phyloP scores from a whole-genome alignment of 1,139 yeast genomes.

The Suhomyces guaymorum region DNA sequence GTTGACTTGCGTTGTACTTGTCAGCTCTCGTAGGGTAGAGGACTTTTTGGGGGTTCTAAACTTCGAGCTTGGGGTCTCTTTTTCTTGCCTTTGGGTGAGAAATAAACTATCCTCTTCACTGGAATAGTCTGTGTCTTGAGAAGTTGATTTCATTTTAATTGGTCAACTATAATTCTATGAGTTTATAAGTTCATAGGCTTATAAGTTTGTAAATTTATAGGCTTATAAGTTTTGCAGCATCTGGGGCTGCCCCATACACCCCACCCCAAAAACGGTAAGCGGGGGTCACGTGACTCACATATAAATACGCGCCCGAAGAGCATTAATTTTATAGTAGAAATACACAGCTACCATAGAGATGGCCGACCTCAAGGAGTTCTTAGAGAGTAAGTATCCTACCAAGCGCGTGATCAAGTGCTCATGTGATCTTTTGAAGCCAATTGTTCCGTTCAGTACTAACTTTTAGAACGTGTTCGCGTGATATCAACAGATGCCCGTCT shows the following conservation, averaged over 20 bases:
- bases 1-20: not conserved
- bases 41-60: slow-evolving; percentile 1
- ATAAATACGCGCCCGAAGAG: too few relatives aligned
- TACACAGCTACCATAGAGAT: slow-evolving; percentile 19
- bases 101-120: slow-evolving; percentile 20
- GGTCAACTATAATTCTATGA: too few relatives aligned
- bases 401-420: too few relatives aligned
- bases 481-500: slow-evolving; percentile 83
- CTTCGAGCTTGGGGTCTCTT: slow-evolving; percentile 2
- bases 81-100: slow-evolving; percentile 6
- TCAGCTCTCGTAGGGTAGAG: not conserved
- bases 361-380: slow-evolving; percentile 41
- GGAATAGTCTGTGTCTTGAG: slow-evolving; percentile 23
- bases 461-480: slow-evolving; percentile 59
- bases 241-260: too few relatives aligned
- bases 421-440: too few relatives aligned
- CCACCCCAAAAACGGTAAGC: too few relatives aligned
- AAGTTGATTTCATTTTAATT: not conserved
- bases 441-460: too few relatives aligned
- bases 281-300: too few relatives aligned
- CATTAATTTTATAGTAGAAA: too few relatives aligned
- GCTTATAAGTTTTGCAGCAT: not conserved
- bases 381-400: slow-evolving; percentile 46
- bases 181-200: too few relatives aligned
- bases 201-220: too few relatives aligned